phyloP scores from a whole-genome alignment of 148 eudicot genomes.

The Vaccinium myrtillus region DNA sequence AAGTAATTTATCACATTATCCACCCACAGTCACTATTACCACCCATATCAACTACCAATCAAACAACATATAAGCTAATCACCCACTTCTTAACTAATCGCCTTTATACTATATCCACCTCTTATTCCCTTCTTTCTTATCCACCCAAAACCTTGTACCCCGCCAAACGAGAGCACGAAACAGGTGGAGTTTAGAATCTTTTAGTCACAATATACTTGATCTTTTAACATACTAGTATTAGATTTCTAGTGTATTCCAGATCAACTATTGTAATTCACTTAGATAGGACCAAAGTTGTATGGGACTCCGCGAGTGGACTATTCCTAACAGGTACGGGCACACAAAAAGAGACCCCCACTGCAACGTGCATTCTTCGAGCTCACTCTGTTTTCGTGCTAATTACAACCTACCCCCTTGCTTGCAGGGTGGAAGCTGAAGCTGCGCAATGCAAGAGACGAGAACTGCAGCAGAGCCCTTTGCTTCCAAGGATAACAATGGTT shows the following conservation, averaged over 20 bases:
- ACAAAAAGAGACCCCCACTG: neutral
- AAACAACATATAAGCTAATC: too few relatives aligned
- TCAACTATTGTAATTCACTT: neutral
- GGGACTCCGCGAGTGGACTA: neutral
- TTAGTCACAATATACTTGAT: neutral
- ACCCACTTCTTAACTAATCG: too few relatives aligned
- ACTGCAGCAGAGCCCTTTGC: slow-evolving; percentile 46
- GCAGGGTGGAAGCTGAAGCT: slow-evolving; percentile 35
- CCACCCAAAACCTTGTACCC: too few relatives aligned
- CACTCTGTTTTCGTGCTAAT: neutral
- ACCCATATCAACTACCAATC: too few relatives aligned
- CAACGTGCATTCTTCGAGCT: neutral
- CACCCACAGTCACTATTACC: too few relatives aligned
- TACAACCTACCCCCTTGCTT: neutral
- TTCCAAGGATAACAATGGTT: slow-evolving; percentile 91
- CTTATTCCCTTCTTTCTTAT: too few relatives aligned
- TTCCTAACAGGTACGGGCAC: neutral
- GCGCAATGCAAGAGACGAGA: slow-evolving; percentile 34
- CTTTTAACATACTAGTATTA: neutral
- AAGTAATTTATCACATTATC: too few relatives aligned
- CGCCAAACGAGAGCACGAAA: neutral
- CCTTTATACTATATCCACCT: too few relatives aligned
- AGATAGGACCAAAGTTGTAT: neutral
- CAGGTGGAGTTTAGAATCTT: neutral
- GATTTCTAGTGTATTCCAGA: neutral